Percentiles rank a stretch among this genome's conserved stretches.
Conservation (phyloP, 768 basidiomycete genomes). For the Sarcomyxa edulis region DNA sequence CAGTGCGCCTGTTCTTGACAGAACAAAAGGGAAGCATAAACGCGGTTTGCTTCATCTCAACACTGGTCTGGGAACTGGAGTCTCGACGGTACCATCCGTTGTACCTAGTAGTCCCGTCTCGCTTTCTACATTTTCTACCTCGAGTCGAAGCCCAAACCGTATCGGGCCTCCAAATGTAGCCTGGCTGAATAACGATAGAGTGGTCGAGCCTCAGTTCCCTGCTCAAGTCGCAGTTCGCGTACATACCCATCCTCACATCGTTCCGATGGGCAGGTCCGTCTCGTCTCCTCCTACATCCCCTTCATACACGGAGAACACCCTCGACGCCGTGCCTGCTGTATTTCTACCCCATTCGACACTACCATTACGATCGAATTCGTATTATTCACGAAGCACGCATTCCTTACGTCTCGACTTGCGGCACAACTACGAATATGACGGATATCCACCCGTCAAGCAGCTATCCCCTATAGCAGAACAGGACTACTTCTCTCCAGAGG, state of each 20-base stretch:
- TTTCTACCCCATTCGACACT: background rate
- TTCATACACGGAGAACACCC: conserved; percentile 2
- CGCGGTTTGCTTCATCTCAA: too few relatives aligned
- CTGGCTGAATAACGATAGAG: too few relatives aligned
- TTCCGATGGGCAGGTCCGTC: conserved; percentile 19
- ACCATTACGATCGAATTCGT: too few relatives aligned
- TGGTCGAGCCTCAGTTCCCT: too few relatives aligned
- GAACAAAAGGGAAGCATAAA: too few relatives aligned
- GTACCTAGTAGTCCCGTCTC: background rate
- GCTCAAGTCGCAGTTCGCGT: conserved; percentile 18
- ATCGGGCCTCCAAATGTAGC: conserved; percentile 31
- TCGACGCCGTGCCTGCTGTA: background rate
- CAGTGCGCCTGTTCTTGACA: too few relatives aligned
- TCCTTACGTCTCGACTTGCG: conserved; percentile 34
- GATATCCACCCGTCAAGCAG: conserved; percentile 38
- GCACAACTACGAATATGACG: conserved; percentile 25
- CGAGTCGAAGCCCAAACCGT: conserved; percentile 23
- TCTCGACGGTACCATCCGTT: conserved; percentile 1
- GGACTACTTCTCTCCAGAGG: conserved; percentile 53
- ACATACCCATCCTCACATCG: conserved; percentile 11
- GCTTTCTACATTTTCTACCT: conserved; percentile 7
- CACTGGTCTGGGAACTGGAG: too few relatives aligned
- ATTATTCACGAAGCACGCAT: conserved; percentile 32
- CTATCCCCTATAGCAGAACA: conserved; percentile 66
- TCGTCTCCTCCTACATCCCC: conserved; percentile 22